phyloP scores from a whole-genome alignment of 1,284 basidiomycete species.

The Pterulicium gracile region DNA sequence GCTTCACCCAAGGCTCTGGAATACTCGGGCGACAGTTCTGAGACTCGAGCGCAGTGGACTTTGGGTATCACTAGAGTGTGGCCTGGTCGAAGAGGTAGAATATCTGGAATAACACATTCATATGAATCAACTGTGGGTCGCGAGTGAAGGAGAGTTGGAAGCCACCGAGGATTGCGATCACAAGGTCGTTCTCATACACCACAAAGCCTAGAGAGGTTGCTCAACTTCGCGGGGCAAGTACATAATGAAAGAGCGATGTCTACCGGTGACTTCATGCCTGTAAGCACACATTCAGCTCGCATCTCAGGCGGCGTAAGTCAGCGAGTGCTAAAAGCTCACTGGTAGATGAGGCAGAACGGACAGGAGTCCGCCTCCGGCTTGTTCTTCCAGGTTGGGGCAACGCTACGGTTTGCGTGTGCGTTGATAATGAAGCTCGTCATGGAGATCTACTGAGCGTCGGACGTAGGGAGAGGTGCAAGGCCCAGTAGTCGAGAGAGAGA shows the following conservation, averaged over 20 bases:
- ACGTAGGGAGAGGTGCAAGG: too few species aligned
- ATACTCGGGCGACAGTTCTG: conserved; percentile 52
- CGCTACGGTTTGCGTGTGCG: conserved; percentile 38
- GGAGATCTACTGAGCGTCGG: too few species aligned
- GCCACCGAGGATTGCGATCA: conserved; percentile 60
- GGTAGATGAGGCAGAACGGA: conserved; percentile 57
- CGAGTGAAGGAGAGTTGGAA: conserved; percentile 4
- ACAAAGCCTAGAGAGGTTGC: conserved; percentile 33
- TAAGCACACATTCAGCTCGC: too few species aligned
- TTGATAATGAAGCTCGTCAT: conserved; percentile 70
- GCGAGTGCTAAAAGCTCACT: too few species aligned
- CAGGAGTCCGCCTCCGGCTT: conserved; percentile 27
- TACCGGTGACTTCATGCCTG: too few species aligned
- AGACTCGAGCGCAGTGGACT: conserved; percentile 44
- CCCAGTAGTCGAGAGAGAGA: too few species aligned
- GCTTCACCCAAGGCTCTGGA: conserved; percentile 48
- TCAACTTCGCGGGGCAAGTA: too few species aligned
- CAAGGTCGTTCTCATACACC: conserved; percentile 53
- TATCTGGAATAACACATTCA: conserved; percentile 33
- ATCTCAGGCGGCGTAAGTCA: too few species aligned
- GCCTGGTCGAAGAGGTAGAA: conserved; percentile 56
- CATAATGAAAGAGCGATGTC: too few species aligned
- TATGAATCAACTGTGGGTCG: not conserved
- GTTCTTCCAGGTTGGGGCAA: conserved; percentile 32
- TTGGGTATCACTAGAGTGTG: conserved; percentile 66